These are phyloP conservation scores for Plasmopara muralis DNA, from an alignment of 352 stramenopile species.

Conservation along the genomic window DNA sequence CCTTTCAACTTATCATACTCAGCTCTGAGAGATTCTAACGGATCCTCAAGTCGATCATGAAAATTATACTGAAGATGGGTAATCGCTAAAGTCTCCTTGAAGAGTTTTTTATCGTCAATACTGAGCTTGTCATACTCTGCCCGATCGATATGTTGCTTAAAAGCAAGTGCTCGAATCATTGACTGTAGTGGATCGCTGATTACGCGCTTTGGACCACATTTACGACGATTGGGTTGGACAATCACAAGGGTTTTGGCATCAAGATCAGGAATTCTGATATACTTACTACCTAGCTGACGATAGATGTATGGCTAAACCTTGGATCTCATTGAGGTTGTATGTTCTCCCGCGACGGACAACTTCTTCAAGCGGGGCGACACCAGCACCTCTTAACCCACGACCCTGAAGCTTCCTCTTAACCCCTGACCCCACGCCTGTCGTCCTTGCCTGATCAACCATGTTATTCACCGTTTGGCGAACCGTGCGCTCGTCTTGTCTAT, in stretches of 20 bases:
- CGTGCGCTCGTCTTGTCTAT: slow-evolving; percentile 3
- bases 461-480: not conserved
- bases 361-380: not conserved
- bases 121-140: slow-evolving; percentile 14
- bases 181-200: slow-evolving; percentile 9
- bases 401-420: not conserved
- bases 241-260: not conserved
- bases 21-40: slow-evolving; percentile 10
- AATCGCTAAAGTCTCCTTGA: slow-evolving; percentile 12
- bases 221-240: not conserved
- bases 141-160: slow-evolving; percentile 9
- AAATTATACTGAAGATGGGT: slow-evolving; percentile 4
- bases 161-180: slow-evolving; percentile 10
- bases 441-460: not conserved
- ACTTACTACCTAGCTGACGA: not conserved
- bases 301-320: not conserved
- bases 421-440: not conserved
- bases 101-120: slow-evolving; percentile 11
- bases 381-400: not conserved
- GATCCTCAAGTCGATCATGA: not conserved
- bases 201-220: slow-evolving; percentile 2
- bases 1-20: not conserved
- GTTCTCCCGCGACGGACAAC: not conserved
- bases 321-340: not conserved
- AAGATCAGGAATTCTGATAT: not conserved